Conservation (phyloP, 495 filamentous ascomycete species). For the Penicillium nucicola region DNA sequence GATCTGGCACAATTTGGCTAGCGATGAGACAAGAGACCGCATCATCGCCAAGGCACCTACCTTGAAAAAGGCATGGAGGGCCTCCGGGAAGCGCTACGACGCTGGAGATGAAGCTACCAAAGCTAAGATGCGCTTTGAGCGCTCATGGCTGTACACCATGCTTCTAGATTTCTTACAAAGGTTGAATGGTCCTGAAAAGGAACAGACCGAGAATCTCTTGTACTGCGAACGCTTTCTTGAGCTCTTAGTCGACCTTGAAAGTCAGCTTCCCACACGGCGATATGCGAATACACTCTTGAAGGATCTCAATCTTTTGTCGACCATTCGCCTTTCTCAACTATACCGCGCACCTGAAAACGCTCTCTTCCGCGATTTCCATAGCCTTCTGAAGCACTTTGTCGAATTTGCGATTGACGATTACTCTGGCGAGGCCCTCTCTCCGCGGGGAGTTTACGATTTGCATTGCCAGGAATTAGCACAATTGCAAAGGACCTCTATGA, state of each 20-base stretch:
- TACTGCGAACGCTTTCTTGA: slow-evolving; percentile 96
- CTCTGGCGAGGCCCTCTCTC: slow-evolving; percentile 70
- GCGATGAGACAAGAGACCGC: slow-evolving; percentile 61
- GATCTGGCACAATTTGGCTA: slow-evolving; percentile 90
- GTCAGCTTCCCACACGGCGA: slow-evolving; percentile 88
- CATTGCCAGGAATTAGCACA: slow-evolving; percentile 75
- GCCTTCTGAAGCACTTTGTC: slow-evolving; percentile 77
- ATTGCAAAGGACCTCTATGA: slow-evolving; percentile 77
- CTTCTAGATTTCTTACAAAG: slow-evolving; percentile 77
- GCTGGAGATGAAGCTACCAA: slow-evolving; percentile 77
- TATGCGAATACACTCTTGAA: slow-evolving; percentile 91
- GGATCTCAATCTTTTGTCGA: slow-evolving; percentile 82
- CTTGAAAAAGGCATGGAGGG: slow-evolving; percentile 87
- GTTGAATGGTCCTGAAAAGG: slow-evolving; percentile 56
- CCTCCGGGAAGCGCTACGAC: slow-evolving; percentile 80
- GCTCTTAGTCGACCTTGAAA: slow-evolving; percentile 84
- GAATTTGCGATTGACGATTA: slow-evolving; percentile 92
- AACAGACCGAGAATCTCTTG: slow-evolving; percentile 58
- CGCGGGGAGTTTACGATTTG: slow-evolving; percentile 69
- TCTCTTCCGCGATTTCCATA: slow-evolving; percentile 76
- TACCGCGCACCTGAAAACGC: slow-evolving; percentile 72
- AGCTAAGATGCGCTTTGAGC: slow-evolving; percentile 81
- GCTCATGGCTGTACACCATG: slow-evolving; percentile 89
- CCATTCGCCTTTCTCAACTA: slow-evolving; percentile 75
- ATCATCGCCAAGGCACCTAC: slow-evolving; percentile 66